These are phyloP conservation scores for Colletotrichum limetticola DNA, from an alignment of 2,329 filamentous ascomycete genomes.

Conservation along the genomic window DNA sequence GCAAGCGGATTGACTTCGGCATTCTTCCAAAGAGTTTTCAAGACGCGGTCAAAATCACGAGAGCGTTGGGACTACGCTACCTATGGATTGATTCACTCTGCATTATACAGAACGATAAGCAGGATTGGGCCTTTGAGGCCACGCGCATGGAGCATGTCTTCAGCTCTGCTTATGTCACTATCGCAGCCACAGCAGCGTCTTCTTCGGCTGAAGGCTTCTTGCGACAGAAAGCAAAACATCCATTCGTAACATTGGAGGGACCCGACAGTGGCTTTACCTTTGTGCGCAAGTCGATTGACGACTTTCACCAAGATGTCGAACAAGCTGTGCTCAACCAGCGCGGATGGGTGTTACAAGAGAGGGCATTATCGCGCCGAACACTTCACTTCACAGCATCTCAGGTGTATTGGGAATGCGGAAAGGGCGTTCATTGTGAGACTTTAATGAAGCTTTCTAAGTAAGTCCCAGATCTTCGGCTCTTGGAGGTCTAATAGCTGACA, in stretches of 20 bases:
- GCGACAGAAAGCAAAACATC: not conserved
- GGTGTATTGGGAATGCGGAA: not conserved
- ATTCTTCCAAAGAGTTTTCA: not conserved
- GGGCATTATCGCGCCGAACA: not conserved
- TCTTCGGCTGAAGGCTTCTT: not conserved
- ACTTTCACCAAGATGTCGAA: not conserved
- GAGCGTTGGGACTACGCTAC: not conserved
- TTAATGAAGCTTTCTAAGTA: not conserved
- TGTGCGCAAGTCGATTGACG: not conserved
- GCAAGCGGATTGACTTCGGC: not conserved
- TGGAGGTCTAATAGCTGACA: not conserved
- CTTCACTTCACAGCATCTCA: not conserved
- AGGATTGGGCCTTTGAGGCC: not conserved
- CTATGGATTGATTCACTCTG: not conserved
- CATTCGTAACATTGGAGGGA: not conserved
- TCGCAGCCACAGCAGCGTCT: not conserved
- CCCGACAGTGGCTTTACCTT: not conserved
- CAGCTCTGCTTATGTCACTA: not conserved
- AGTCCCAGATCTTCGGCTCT: not conserved
- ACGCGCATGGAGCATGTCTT: not conserved
- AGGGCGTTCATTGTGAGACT: not conserved
- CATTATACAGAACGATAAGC: not conserved
- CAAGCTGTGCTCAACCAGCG: not conserved
- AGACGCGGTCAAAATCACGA: not conserved
- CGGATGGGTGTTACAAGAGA: not conserved